Evolutionary conservation across 371 early-diverging fungal genomes (phyloP).

Genomic region (Rhizopus arrhizus): DNA sequence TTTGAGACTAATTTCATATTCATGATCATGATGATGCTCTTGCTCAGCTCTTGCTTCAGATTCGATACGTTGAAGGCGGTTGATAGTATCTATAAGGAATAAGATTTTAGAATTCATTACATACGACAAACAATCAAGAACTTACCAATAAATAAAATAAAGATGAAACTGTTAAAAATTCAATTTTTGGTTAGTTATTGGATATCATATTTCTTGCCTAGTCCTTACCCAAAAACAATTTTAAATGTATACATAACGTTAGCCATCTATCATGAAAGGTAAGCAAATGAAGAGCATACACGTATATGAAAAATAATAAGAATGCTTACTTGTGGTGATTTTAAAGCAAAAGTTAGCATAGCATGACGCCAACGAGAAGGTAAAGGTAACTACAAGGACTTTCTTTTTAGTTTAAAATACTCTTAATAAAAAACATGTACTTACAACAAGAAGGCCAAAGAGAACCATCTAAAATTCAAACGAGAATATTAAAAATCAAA

Average conservation of each 20-base stretch:
- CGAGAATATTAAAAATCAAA: too few relatives aligned
- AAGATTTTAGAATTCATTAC: not conserved
- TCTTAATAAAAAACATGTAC: not conserved
- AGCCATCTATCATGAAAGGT: constrained; percentile 30
- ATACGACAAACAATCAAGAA: too few relatives aligned
- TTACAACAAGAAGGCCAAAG: constrained; percentile 46
- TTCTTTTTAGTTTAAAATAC: too few relatives aligned
- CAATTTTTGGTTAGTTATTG: not conserved
- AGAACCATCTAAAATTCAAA: constrained; percentile 35
- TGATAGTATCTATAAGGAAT: constrained; percentile 56
- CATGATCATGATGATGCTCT: constrained; percentile 35
- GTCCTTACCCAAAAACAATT: constrained; percentile 57
- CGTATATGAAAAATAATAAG: too few relatives aligned
- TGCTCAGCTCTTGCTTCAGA: constrained; percentile 32
- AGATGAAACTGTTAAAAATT: constrained; percentile 46
- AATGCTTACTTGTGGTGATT: constrained; percentile 33
- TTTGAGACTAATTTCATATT: constrained; percentile 59
- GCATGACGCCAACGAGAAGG: constrained; percentile 58
- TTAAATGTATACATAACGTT: constrained; percentile 51
- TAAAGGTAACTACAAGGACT: constrained; percentile 41
- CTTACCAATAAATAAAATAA: constrained; percentile 61
- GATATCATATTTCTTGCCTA: not conserved
- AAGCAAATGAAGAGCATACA: not conserved
- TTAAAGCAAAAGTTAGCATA: constrained; percentile 51
- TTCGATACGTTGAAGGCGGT: constrained; percentile 62